Evolutionary conservation across 768 basidiomycete species (phyloP).

Genomic region (Infundibulicybe gibba): DNA sequence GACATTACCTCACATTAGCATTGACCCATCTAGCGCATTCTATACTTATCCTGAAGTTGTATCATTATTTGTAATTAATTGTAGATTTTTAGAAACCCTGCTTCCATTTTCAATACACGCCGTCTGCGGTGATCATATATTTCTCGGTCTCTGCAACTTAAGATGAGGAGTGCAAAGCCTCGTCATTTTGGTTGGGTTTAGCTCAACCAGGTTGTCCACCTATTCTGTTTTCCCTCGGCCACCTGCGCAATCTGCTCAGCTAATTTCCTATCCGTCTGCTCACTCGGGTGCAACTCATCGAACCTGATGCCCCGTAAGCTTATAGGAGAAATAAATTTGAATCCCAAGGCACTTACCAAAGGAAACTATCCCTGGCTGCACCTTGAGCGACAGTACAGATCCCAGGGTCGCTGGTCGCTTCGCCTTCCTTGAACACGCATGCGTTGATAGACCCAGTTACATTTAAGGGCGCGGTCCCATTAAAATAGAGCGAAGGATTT

Average conservation of each 20-base stretch:
- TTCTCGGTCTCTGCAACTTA: no score
- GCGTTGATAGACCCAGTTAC: constrained; percentile 31
- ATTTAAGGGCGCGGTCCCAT: constrained; percentile 48
- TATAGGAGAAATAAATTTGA: constrained; percentile 2
- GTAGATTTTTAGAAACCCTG: no score
- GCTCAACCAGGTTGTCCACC: constrained; percentile 51
- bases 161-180: no score
- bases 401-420: constrained; percentile 14
- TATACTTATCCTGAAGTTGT: no score
- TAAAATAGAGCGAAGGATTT: constrained; percentile 32
- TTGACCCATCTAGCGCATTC: no score
- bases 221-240: constrained; percentile 36
- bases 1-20: no score
- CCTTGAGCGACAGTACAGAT: constrained; percentile 35
- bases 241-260: constrained; percentile 47
- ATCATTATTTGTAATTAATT: no score
- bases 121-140: no score
- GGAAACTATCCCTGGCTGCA: constrained; percentile 50
- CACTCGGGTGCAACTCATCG: constrained; percentile 60
- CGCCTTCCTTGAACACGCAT: constrained; percentile 27
- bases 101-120: no score
- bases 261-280: constrained; percentile 52
- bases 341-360: constrained; percentile 40
- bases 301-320: constrained; percentile 25
- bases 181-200: constrained; percentile 10